phyloP scores from a whole-genome alignment of 495 filamentous ascomycete genomes.

The Saxophila tyrrhenica region DNA sequence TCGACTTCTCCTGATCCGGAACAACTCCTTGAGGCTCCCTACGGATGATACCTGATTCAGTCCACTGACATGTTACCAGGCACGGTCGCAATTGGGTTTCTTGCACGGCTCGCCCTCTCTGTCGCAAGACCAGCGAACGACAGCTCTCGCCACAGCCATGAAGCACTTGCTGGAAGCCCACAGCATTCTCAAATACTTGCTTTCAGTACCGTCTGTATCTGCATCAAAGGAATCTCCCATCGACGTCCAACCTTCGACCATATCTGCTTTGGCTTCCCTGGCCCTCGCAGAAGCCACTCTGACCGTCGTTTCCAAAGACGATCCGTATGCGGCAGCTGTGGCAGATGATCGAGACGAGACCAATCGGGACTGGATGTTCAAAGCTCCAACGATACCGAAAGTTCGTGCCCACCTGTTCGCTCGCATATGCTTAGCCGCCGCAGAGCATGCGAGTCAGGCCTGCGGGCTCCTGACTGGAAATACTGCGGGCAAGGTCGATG shows the following conservation, averaged over 20 bases:
- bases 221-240: slow-evolving; percentile 15
- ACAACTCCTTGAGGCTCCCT: too few relatives aligned
- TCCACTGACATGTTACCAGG: background rate
- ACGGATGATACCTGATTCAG: too few relatives aligned
- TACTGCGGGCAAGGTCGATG: slow-evolving; percentile 38
- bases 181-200: slow-evolving; percentile 61
- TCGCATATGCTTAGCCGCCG: slow-evolving; percentile 68
- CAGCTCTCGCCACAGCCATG: slow-evolving; percentile 63
- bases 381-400: slow-evolving; percentile 71
- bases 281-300: slow-evolving; percentile 82
- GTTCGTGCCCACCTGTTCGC: slow-evolving; percentile 81
- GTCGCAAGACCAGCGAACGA: slow-evolving; percentile 50
- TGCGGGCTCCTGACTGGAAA: slow-evolving; percentile 39
- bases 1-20: too few relatives aligned
- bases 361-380: slow-evolving; percentile 88
- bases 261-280: slow-evolving; percentile 60
- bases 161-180: slow-evolving; percentile 67
- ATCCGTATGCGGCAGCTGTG: slow-evolving; percentile 73
- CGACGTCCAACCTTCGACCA: slow-evolving; percentile 54
- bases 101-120: slow-evolving; percentile 51
- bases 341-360: slow-evolving; percentile 65
- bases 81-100: slow-evolving; percentile 35
- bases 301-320: slow-evolving; percentile 80
- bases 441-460: slow-evolving; percentile 55
- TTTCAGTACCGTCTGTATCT: slow-evolving; percentile 7